Percentiles rank a stretch among this genome's conserved stretches.
These are phyloP conservation scores for Eustoma russellianum DNA, from an alignment of 257 asterid genomes.

Conservation along the genomic window DNA sequence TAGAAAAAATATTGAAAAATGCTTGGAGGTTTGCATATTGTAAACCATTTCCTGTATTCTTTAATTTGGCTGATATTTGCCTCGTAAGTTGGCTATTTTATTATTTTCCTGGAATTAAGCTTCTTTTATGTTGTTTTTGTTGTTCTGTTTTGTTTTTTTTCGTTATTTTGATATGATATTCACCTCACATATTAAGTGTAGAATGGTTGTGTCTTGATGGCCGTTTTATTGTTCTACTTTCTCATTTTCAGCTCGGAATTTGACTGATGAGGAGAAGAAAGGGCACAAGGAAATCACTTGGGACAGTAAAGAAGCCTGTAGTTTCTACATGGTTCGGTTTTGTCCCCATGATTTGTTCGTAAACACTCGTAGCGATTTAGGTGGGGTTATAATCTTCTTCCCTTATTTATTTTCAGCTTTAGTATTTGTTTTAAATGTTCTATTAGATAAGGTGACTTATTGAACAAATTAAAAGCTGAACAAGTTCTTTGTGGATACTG, in stretches of 20 bases:
- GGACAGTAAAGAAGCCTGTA: conserved; percentile 92
- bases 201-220: background rate
- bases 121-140: too few species aligned
- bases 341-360: conserved; percentile 98
- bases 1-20: too few species aligned
- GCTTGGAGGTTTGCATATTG: too few species aligned
- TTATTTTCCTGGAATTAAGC: background rate
- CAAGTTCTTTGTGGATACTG: background rate
- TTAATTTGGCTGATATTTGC: too few species aligned
- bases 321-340: conserved; percentile 88
- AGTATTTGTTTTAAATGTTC: too few species aligned
- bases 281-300: conserved; percentile 81
- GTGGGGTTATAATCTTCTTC: conserved; percentile 25
- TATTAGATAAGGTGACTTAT: background rate
- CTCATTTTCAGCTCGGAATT: conserved; percentile 54
- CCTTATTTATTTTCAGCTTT: background rate
- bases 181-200: background rate
- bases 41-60: too few species aligned
- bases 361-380: conserved; percentile 88
- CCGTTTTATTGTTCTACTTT: conserved; percentile 7
- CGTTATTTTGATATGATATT: background rate
- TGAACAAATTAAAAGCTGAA: background rate
- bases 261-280: conserved; percentile 90
- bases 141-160: too few species aligned
- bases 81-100: background rate